Conservation (phyloP, 2,329 filamentous ascomycete species). For the Chrysosporium keratinophilum region DNA sequence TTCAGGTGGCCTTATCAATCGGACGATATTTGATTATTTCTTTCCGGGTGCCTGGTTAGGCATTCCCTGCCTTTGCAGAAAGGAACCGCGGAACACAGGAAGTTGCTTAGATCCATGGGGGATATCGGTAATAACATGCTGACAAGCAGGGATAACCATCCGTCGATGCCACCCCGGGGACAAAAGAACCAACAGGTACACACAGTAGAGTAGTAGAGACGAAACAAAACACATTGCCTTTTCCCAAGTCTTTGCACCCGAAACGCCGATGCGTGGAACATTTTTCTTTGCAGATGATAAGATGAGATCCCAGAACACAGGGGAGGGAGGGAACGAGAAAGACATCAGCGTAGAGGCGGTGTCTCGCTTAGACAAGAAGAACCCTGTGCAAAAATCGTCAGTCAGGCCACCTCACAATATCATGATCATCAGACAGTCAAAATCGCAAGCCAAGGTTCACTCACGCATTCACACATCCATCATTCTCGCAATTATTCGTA, state of each 20-base stretch:
- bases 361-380: constrained; percentile 17
- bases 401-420: background rate
- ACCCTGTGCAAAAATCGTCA: constrained; percentile 12
- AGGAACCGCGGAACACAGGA: background rate
- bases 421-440: background rate
- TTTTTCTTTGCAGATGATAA: too few relatives aligned
- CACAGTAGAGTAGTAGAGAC: background rate
- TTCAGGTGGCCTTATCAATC: background rate
- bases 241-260: too few relatives aligned
- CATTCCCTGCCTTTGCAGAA: background rate
- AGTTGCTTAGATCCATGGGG: background rate
- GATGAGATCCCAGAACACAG: background rate
- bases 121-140: background rate
- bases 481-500: constrained; percentile 45
- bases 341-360: background rate
- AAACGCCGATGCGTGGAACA: too few relatives aligned
- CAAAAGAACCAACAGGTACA: background rate
- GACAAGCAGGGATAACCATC: background rate
- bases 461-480: constrained; percentile 51
- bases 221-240: background rate
- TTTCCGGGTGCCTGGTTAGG: background rate
- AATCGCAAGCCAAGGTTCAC: constrained; percentile 15
- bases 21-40: background rate
- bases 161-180: background rate
- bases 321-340: background rate